Conservation (phyloP, 1,284 basidiomycete genomes). For the Ceratobasidium papillatum region DNA sequence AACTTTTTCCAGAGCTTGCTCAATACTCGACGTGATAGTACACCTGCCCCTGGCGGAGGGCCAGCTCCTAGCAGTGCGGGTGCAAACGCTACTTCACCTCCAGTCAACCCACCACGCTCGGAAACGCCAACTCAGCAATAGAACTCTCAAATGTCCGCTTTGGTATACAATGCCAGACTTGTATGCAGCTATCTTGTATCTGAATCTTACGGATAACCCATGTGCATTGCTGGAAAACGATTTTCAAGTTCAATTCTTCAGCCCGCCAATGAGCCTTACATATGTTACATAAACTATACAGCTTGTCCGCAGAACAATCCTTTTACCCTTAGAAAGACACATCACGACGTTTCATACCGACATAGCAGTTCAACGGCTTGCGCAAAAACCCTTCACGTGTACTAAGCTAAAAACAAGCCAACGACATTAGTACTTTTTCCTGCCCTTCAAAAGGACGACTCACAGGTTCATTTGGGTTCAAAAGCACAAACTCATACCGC, state of each 20-base stretch:
- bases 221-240: too few species aligned
- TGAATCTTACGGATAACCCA: too few species aligned
- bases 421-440: constrained; percentile 6
- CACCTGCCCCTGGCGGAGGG: constrained; percentile 12
- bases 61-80: not conserved
- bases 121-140: constrained; percentile 8
- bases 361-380: constrained; percentile 71
- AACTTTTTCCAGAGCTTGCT: constrained; percentile 87
- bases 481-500: constrained; percentile 74
- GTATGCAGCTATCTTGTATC: not conserved
- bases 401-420: constrained; percentile 58
- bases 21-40: constrained; percentile 48
- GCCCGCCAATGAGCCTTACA: not conserved
- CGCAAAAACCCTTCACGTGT: constrained; percentile 81
- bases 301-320: not conserved
- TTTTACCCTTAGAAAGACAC: not conserved
- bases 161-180: too few species aligned
- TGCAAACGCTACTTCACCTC: not conserved
- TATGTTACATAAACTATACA: not conserved
- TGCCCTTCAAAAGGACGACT: constrained; percentile 48
- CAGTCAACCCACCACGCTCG: not conserved
- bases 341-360: constrained; percentile 65
- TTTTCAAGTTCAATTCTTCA: not conserved
- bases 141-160: not conserved
- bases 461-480: constrained; percentile 65